Evolutionary conservation across 2,329 filamentous ascomycete species (phyloP), one percentile per base, ranked within the genome.

Genomic region (Claviceps digitariae): DNA sequence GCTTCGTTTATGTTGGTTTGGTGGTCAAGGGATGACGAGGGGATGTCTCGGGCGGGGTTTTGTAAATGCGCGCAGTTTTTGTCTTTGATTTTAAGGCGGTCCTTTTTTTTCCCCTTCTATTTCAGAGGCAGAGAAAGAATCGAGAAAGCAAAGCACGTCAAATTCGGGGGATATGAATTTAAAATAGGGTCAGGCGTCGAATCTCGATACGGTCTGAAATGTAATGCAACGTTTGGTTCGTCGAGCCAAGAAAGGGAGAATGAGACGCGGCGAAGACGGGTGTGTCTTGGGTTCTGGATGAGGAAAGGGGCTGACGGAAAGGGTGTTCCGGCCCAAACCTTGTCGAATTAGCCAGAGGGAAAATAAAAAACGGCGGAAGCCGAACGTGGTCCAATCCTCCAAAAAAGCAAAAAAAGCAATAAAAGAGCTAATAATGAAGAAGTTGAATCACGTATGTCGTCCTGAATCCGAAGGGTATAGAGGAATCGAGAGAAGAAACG

Each of bases 291-390:
- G 15, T 38, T 53, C 38, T 44, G 20, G 21, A 38, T 45, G 13
- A 43, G 50, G n/a, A 52, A 54, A 54, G 45, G 53, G 52, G 34
- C 25, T 29, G 21, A 27, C 17, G 20, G 36, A 48, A 10, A 34
- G 38, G 43, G 34, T 23, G 43, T 21, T 21, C 44, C 47, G 44
- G 41, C 27, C 52, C 43, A 44, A 44, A 41, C 23, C 43, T 29
- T 54, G 34, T 34, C 36, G 25, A 36, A 34, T 47, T 15, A 31
- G 31, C 31, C 31, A 12, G 21, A 47, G 43, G 13, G 41, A 45
- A 21, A 25, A n/a, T n/a, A n/a, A 40, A n/a, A 25, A 21, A 38
- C 38, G 27, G 20, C 12, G 5, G 23, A 6, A 48, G 27, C 17
- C 27, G 25, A 27, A 20, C 4, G 44, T 7, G 25, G 25, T 46